Evolutionary conservation across 2,329 filamentous ascomycete genomes (phyloP), one percentile per base, ranked within the genome.

Genomic region (Biscogniauxia mediterranea): DNA sequence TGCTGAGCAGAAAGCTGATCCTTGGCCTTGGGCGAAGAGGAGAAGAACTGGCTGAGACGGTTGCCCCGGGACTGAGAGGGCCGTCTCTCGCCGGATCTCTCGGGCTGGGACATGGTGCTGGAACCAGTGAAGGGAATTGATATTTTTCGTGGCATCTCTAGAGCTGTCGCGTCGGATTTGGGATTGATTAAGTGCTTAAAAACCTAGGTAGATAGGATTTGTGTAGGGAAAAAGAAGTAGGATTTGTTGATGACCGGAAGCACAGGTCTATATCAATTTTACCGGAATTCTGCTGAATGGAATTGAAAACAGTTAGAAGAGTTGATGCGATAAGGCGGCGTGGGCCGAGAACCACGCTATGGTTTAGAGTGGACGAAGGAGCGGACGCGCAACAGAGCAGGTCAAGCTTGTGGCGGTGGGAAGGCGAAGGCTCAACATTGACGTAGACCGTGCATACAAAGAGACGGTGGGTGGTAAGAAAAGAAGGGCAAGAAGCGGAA

Each of bases 11-110:
- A 82, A 56, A 82, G 80, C 69, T 87, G 83, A 64, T 88, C 83
- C 77, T 90, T 93, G 67, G 85, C 81, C 80, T 93, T 94, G 67
- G 90, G 89, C 56, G 90, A 90, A 57, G 87, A 86, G 61, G 90
- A 91, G 78, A 96, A 96, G 78, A 96, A 86, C 73, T 93, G 89
- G 68, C 87, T 87, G 69, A 96, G 85, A 73, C 91, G 89, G 76
- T 88, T 93, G 74, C 86, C 84, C 77, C 91, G 92, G 70, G 85
- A 85, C 67, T 82, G 81, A 52, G 86, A 88, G 58, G 82, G 79
- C 74, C 85, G 81, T 74, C 85, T 81, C 75, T 86, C 82, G 69
- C 76, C 79, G 65, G 76, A 71, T 76, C 79, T 83, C 74, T 85
- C 83, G 65, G 75, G 71, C 58, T 76, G 74, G 63, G 78, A 73